Evolutionary conservation across 23 red algal species (phyloP).

Genomic region (Gracilariopsis chorda): DNA sequence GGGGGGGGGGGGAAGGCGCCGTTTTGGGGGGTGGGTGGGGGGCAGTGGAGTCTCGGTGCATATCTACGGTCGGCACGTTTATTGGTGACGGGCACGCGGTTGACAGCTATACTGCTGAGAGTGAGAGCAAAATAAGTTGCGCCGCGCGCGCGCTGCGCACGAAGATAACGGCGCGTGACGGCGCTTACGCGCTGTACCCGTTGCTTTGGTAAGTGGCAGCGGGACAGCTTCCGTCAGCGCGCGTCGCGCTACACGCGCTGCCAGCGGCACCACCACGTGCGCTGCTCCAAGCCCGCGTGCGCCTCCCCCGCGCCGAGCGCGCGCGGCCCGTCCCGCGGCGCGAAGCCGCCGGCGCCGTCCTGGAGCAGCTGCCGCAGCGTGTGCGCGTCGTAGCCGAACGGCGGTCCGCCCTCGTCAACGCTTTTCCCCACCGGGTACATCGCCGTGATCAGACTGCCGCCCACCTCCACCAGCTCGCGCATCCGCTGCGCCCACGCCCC

Average conservation of each 20-base stretch:
- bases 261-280: conserved; percentile 47
- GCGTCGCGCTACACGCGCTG: background rate
- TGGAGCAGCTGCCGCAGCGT: conserved; percentile 24
- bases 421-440: conserved; percentile 64
- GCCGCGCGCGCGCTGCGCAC: no score
- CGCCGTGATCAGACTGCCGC: conserved; percentile 65
- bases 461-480: conserved; percentile 36
- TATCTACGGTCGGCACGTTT: no score
- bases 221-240: no score
- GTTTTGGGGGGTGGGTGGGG: no score
- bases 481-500: conserved; percentile 61
- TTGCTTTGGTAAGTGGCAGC: no score
- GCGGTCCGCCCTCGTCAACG: conserved; percentile 60
- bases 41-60: no score
- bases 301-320: background rate
- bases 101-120: no score
- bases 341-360: conserved; percentile 22
- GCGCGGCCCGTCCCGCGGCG: background rate
- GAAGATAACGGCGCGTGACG: no score
- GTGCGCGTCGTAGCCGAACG: conserved; percentile 54
- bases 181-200: no score
- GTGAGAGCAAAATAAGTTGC: no score
- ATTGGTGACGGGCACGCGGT: no score
- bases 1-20: no score
- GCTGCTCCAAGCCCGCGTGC: background rate